These are phyloP conservation scores for Candida ponderosae DNA, from an alignment of 805 yeast genomes.

Conservation along the genomic window DNA sequence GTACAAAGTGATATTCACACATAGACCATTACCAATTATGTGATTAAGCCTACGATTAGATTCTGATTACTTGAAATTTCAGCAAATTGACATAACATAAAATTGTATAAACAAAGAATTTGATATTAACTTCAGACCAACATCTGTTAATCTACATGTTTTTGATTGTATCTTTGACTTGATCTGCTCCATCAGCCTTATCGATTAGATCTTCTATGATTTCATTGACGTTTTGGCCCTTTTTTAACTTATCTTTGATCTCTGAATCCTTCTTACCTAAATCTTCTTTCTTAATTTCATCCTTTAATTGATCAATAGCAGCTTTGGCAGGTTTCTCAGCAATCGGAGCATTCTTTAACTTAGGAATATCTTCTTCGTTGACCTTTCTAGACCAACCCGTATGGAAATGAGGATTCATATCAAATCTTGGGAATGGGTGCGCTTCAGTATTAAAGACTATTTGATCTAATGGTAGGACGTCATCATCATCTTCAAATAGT, in stretches of 20 bases:
- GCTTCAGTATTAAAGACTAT: conserved; percentile 89
- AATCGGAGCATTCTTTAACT: conserved; percentile 6
- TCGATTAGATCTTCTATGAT: conserved; percentile 13
- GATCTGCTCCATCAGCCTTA: neutral
- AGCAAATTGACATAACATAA: no score
- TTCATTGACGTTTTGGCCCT: conserved; percentile 8
- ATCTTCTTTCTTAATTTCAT: conserved; percentile 3
- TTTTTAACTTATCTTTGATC: conserved; percentile 4
- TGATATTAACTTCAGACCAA: no score
- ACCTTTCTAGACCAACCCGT: conserved; percentile 54
- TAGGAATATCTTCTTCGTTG: neutral
- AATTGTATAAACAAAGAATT: no score
- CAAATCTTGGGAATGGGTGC: conserved; percentile 80
- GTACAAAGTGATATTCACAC: conserved; percentile 52
- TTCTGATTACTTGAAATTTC: no score
- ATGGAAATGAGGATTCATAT: conserved; percentile 38
- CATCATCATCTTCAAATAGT: conserved; percentile 63
- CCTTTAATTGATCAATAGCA: conserved; percentile 14
- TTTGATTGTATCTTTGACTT: no score
- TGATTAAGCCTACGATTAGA: no score
- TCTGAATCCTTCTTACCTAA: conserved; percentile 1
- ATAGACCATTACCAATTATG: conserved; percentile 76
- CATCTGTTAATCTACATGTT: no score
- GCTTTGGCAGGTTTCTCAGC: conserved; percentile 19
- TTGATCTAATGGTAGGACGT: conserved; percentile 55